Percentiles rank a stretch among this genome's conserved stretches.
Evolutionary conservation across 208 protist species (phyloP).

Genomic region (Crithidia thermophila): DNA sequence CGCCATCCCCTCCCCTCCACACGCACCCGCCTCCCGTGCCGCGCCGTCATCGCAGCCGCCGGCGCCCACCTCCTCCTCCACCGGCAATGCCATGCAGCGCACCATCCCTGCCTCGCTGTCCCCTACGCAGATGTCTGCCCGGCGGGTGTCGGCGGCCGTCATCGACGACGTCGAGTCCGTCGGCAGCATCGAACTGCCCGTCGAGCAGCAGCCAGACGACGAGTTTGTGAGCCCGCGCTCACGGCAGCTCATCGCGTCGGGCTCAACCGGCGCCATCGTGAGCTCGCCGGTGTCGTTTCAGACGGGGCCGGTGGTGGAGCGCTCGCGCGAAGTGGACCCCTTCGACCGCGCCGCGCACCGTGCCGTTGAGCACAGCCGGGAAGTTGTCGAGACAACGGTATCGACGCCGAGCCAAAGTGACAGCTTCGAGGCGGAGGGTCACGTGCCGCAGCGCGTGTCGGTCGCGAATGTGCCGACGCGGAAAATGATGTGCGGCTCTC

Average conservation of each 20-base stretch:
- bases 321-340: too few species aligned
- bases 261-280: neutral
- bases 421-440: neutral
- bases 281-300: too few species aligned
- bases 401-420: too few species aligned
- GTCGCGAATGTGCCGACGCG: neutral
- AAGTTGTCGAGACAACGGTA: too few species aligned
- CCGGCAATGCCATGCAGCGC: neutral
- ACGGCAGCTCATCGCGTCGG: neutral
- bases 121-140: neutral
- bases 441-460: neutral
- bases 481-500: neutral
- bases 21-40: too few species aligned
- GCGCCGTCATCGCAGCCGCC: too few species aligned
- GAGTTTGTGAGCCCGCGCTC: slow-evolving; percentile 1
- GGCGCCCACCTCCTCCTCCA: neutral
- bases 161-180: slow-evolving; percentile 2
- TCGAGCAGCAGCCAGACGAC: slow-evolving; percentile 17
- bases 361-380: too few species aligned
- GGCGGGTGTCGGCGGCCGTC: neutral
- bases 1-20: too few species aligned
- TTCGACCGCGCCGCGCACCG: too few species aligned
- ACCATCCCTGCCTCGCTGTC: neutral
- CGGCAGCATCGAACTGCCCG: slow-evolving; percentile 13
- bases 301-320: too few species aligned